Conservation (phyloP, 345 rosid genomes). For the Pistacia integerrima region DNA sequence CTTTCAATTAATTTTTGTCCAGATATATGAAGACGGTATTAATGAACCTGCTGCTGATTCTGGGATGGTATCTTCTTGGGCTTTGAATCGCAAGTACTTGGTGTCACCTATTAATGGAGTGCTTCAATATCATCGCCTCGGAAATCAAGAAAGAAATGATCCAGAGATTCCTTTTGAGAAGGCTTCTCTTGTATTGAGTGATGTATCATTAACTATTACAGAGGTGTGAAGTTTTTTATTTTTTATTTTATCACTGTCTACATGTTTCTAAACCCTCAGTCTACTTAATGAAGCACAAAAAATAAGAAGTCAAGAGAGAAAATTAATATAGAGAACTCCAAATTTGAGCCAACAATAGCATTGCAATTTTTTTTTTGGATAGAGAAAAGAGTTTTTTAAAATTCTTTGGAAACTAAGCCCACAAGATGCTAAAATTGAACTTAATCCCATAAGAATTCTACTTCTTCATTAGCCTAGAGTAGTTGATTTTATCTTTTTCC, state of each 20-base stretch:
- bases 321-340: too few relatives aligned
- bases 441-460: background rate
- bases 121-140: conserved; percentile 94
- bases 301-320: too few relatives aligned
- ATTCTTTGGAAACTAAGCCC: background rate
- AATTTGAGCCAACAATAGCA: background rate
- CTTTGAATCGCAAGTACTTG: conserved; percentile 70
- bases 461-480: background rate
- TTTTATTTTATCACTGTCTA: background rate
- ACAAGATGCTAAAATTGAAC: background rate
- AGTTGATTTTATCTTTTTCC: conserved; percentile 6
- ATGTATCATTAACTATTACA: conserved; percentile 76
- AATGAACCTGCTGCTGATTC: conserved; percentile 53
- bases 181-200: conserved; percentile 76
- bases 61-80: conserved; percentile 65
- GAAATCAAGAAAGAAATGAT: conserved; percentile 91
- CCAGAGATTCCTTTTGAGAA: conserved; percentile 94
- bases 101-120: conserved; percentile 92
- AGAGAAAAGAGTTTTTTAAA: background rate
- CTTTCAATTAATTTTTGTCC: conserved; percentile 19
- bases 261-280: background rate
- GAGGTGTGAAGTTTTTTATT: conserved; percentile 56
- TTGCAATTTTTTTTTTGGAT: background rate
- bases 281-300: background rate
- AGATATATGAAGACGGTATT: conserved; percentile 98